These are phyloP conservation scores for Austroboletus eburneus DNA, from an alignment of 768 basidiomycete species.

Conservation along the genomic window DNA sequence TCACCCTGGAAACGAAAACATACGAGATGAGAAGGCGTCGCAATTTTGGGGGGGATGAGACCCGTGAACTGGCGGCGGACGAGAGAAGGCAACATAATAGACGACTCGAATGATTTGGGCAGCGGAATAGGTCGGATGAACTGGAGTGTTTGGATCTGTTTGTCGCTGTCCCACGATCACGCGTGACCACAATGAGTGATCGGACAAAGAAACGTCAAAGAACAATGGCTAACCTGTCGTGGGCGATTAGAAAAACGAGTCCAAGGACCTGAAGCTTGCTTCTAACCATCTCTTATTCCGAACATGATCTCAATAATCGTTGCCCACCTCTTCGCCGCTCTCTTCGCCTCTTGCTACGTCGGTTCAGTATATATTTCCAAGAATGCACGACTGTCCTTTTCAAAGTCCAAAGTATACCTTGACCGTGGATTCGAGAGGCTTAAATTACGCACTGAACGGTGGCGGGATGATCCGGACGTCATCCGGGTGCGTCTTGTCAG, in stretches of 20 bases:
- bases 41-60: slow-evolving; percentile 93
- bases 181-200: background rate
- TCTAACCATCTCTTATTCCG: slow-evolving; percentile 1
- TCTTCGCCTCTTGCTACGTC: slow-evolving; percentile 69
- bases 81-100: slow-evolving; percentile 76
- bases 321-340: slow-evolving; percentile 53
- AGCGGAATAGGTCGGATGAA: slow-evolving; percentile 22
- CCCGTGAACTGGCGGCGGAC: slow-evolving; percentile 80
- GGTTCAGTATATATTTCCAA: slow-evolving; percentile 78
- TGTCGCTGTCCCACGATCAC: slow-evolving; percentile 18
- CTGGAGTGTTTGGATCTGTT: slow-evolving; percentile 15
- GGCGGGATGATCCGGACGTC: slow-evolving; percentile 82
- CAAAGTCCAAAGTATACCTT: slow-evolving; percentile 26
- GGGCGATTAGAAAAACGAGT: too few relatives aligned
- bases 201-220: background rate
- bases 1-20: background rate
- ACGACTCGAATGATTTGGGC: slow-evolving; percentile 17
- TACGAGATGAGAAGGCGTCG: slow-evolving; percentile 85
- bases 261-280: too few relatives aligned
- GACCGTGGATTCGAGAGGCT: slow-evolving; percentile 27
- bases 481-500: slow-evolving; percentile 75
- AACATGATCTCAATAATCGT: slow-evolving; percentile 27
- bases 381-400: slow-evolving; percentile 53
- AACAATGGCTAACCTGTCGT: too few relatives aligned
- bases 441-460: slow-evolving; percentile 42